Conservation (phyloP, 2,329 filamentous ascomycete species). For the Alternaria arbusti region DNA sequence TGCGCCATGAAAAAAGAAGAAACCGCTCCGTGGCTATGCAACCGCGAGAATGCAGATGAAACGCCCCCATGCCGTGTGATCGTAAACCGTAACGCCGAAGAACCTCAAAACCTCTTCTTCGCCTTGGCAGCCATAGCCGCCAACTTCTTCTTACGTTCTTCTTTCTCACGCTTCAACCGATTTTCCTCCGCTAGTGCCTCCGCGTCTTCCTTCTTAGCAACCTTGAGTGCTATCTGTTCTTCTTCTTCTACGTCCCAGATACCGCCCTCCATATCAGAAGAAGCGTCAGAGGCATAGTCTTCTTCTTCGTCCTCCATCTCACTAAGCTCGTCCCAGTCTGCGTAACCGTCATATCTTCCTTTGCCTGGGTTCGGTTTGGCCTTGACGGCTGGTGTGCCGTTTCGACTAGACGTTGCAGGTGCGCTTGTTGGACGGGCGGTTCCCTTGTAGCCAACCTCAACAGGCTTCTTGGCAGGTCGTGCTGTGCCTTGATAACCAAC, state of each 20-base stretch:
- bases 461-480: constrained; percentile 47
- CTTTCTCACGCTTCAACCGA: constrained; percentile 43
- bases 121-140: constrained; percentile 36
- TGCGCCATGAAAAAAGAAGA: constrained; percentile 28
- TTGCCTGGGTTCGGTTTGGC: constrained; percentile 38
- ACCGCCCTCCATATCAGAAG: constrained; percentile 81
- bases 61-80: constrained; percentile 36
- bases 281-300: constrained; percentile 68
- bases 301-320: constrained; percentile 66
- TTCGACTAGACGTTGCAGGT: constrained; percentile 31
- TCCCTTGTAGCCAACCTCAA: constrained; percentile 46
- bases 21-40: constrained; percentile 44
- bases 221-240: constrained; percentile 66
- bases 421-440: constrained; percentile 39
- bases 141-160: constrained; percentile 45
- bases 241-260: constrained; percentile 76
- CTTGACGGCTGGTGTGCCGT: constrained; percentile 34
- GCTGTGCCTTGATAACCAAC: constrained; percentile 58
- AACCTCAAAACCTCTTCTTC: constrained; percentile 39
- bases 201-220: constrained; percentile 72
- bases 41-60: constrained; percentile 30
- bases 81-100: constrained; percentile 33
- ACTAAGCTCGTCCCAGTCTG: constrained; percentile 47
- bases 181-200: constrained; percentile 66
- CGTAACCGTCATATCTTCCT: constrained; percentile 49